Base-by-base conservation (phyloP, 2,329 filamentous ascomycete species). In the Neophaeococcomyces mojaviensis region DNA sequence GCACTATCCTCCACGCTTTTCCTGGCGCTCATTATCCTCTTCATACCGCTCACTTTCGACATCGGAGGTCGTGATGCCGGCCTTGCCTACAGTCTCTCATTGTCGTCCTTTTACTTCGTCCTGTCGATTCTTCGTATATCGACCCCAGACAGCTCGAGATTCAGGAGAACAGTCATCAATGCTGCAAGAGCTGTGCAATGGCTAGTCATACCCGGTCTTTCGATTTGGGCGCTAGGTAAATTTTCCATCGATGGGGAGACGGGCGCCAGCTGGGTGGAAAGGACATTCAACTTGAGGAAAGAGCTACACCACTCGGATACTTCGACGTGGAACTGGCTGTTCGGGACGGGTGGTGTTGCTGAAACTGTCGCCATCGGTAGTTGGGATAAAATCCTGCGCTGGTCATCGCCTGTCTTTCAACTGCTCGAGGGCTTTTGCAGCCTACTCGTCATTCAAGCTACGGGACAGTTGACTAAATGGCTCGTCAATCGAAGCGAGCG, bases 31-130 rank as follows among this genome's bases (percentile, higher is more conserved):
- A 88, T 96, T 66, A 82, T 97, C 62, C 85, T 97, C 63, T 95
- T 88, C 52, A 92, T 98, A 64, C 92, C 92, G 51, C 82, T 98
- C 63, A 87, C 90, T 60, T 97, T 97, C 72, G 92, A 98, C 78
- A 90, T 97, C 61, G 92, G 92, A 64, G 92, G 92, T 52, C 83
- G 88, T 60, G 89, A 92, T 59, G 94, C 88, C 62, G 92, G 92
- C 49, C 76, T 98, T 61, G 90, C 88, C 52, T 97, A 94, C 72
- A 96, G 88, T 62, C 78, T 97, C 44, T 81, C 86, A 39, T 79
- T 97, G 45, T 89, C 90, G 57, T 74, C 78, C 59, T 97, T 94
- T 74, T 97, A 97, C 72, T 84, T 95, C 64, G 68, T 87, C 64
- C 88, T 92, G 69, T 95, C 88, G 47, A 71, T 79, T 52, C 72